A percentile compares a stretch with the other conserved stretches of the same genome.
Conservation (phyloP, 306 rosid species). For the Vigna radiata region DNA sequence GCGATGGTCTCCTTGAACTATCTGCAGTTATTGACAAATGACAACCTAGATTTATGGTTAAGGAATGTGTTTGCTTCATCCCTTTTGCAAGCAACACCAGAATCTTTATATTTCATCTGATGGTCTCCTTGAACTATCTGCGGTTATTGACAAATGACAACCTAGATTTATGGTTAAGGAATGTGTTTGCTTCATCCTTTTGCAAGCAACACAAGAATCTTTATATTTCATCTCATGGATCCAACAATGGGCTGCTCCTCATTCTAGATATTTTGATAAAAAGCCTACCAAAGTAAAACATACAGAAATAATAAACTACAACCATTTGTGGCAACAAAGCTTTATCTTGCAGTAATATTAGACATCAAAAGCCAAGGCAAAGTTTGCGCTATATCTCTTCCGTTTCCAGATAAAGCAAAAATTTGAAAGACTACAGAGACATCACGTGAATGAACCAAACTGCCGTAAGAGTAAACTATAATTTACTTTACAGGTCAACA, state of each 20-base stretch:
- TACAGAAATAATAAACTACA: neutral
- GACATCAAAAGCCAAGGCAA: slow-evolving; percentile 23
- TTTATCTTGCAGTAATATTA: slow-evolving; percentile 1
- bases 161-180: neutral
- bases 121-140: neutral
- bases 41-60: neutral
- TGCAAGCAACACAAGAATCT: neutral
- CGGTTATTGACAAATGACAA: neutral
- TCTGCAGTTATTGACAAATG: neutral
- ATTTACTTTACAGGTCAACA: slow-evolving; percentile 40
- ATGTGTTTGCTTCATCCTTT: neutral
- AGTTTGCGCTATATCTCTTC: slow-evolving; percentile 31
- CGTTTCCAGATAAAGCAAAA: slow-evolving; percentile 35
- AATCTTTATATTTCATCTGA: neutral
- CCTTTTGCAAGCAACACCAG: neutral
- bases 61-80: neutral
- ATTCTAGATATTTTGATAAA: neutral
- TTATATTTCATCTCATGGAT: neutral
- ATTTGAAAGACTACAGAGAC: slow-evolving; percentile 2
- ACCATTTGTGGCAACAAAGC: neutral
- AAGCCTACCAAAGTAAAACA: neutral
- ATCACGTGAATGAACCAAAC: slow-evolving; percentile 36
- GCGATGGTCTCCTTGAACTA: neutral
- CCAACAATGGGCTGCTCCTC: neutral
- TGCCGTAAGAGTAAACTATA: slow-evolving; percentile 41